phyloP scores from a whole-genome alignment of 2,329 filamentous ascomycete species.

The Fusarium miscanthi region DNA sequence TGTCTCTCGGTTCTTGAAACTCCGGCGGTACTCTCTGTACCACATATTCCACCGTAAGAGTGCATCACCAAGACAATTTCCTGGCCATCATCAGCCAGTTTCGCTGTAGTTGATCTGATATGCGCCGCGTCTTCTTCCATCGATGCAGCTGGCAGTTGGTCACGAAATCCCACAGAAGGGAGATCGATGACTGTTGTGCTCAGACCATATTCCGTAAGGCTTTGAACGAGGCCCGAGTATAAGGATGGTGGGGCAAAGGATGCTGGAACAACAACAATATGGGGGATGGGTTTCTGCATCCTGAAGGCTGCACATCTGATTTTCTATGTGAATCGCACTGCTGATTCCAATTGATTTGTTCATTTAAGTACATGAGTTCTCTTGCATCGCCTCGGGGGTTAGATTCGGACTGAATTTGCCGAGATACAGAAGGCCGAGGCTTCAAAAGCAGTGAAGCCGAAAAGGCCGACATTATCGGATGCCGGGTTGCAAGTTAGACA shows the following conservation, averaged over 20 bases:
- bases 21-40: neutral
- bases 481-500: neutral
- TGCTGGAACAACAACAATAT: neutral
- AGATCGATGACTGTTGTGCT: neutral
- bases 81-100: neutral
- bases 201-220: neutral
- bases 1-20: fast-evolving
- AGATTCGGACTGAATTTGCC: neutral
- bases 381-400: fast-evolving
- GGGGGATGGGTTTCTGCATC: neutral
- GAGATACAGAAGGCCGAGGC: neutral
- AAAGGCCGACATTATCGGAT: neutral
- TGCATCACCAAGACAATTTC: neutral
- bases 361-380: fast-evolving
- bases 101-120: neutral
- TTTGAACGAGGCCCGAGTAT: neutral
- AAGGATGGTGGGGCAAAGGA: neutral
- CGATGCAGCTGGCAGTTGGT: neutral
- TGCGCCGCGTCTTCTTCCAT: neutral
- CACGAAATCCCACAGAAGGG: neutral
- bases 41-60: neutral
- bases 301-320: neutral
- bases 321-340: too few relatives aligned
- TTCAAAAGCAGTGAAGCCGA: neutral
- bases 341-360: too few relatives aligned